phyloP scores from a whole-genome alignment of 257 asterid genomes.

The Scutellaria minor region DNA sequence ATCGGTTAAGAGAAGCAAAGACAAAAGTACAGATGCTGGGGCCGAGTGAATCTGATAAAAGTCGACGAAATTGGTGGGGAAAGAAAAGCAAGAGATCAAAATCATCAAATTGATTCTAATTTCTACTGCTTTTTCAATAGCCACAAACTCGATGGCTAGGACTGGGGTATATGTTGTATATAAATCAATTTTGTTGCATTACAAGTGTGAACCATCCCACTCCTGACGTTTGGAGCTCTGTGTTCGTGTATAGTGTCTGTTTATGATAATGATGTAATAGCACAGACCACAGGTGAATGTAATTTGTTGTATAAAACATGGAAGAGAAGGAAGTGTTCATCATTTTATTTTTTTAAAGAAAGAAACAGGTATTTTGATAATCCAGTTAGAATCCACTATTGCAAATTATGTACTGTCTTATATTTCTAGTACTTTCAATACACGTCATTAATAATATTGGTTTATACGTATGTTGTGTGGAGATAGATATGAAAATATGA shows the following conservation, averaged over 20 bases:
- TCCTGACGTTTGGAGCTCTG: neutral
- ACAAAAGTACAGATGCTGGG: constrained; percentile 51
- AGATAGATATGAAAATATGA: too few species aligned
- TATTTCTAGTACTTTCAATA: too few species aligned
- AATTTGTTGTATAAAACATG: constrained; percentile 20
- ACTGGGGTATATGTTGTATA: constrained; percentile 23
- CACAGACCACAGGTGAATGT: constrained; percentile 26
- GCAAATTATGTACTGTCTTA: too few species aligned
- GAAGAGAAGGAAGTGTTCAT: constrained; percentile 17
- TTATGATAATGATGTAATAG: constrained; percentile 25
- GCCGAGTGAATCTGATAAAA: constrained; percentile 53
- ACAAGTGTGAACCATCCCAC: constrained; percentile 22
- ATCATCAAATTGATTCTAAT: constrained; percentile 8
- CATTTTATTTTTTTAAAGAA: neutral
- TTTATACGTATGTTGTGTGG: too few species aligned
- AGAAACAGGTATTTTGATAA: too few species aligned
- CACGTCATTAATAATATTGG: too few species aligned
- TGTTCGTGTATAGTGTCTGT: constrained; percentile 32
- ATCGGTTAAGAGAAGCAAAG: constrained; percentile 68
- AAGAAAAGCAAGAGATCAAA: constrained; percentile 49
- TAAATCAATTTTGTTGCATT: constrained; percentile 35
- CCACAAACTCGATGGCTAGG: constrained; percentile 16
- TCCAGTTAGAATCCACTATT: too few species aligned
- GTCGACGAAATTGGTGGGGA: constrained; percentile 73
- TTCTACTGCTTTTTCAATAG: neutral